Percentiles rank a stretch among this genome's conserved stretches.
Evolutionary conservation across 352 stramenopile species (phyloP).

Genomic region (Globisporangium nagaii): DNA sequence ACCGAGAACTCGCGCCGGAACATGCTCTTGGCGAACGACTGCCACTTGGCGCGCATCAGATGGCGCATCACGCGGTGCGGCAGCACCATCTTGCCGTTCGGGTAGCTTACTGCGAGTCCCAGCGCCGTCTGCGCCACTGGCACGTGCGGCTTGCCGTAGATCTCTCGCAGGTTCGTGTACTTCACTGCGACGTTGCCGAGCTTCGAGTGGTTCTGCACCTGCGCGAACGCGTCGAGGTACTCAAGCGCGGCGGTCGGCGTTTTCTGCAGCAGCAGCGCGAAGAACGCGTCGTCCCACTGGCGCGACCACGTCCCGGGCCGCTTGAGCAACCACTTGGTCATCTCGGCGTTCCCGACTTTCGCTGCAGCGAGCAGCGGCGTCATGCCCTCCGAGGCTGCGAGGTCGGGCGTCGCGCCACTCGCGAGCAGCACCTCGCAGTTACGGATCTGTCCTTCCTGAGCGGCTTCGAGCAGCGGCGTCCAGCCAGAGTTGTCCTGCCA

Average conservation of each 20-base stretch:
- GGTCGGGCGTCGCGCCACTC: conserved; percentile 29
- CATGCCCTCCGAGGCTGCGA: conserved; percentile 19
- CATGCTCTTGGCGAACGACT: conserved; percentile 40
- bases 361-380: conserved; percentile 42
- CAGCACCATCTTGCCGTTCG: conserved; percentile 34
- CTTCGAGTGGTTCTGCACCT: conserved; percentile 38
- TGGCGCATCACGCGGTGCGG: conserved; percentile 51
- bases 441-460: conserved; percentile 46
- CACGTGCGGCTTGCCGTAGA: conserved; percentile 49
- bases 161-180: conserved; percentile 35
- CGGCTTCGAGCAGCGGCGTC: conserved; percentile 56
- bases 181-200: conserved; percentile 38
- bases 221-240: conserved; percentile 54
- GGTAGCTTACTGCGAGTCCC: conserved; percentile 26
- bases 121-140: conserved; percentile 42
- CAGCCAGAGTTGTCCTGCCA: conserved; percentile 35
- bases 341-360: conserved; percentile 53
- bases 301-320: conserved; percentile 32
- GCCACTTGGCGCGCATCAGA: conserved; percentile 51
- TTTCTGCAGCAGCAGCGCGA: conserved; percentile 47
- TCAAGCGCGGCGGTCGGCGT: conserved; percentile 26
- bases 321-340: conserved; percentile 40
- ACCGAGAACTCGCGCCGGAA: conserved; percentile 46
- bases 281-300: conserved; percentile 41
- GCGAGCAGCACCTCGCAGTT: conserved; percentile 42